A percentile compares a stretch with the other conserved stretches of the same genome.
Evolutionary conservation across 2,329 filamentous ascomycete genomes (phyloP).

Genomic region (Monosporascus sp.): DNA sequence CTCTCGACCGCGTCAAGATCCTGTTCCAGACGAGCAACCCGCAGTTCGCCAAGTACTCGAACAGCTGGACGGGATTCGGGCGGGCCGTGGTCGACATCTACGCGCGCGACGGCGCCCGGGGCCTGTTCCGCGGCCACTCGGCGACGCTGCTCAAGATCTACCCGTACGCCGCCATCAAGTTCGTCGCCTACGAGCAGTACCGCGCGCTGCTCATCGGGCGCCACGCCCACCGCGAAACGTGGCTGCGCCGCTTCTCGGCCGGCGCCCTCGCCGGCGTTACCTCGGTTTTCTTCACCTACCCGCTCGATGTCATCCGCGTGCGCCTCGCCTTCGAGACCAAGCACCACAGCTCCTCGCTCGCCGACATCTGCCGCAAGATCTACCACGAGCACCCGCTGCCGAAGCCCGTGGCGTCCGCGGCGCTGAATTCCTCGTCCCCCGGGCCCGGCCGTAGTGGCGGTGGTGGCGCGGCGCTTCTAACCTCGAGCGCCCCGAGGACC

Average conservation of each 20-base stretch:
- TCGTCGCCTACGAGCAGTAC: conserved; percentile 95
- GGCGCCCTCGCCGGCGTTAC: conserved; percentile 77
- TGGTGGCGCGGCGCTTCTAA: too few species aligned
- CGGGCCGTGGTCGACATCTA: conserved; percentile 82
- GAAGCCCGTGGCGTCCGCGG: conserved; percentile 34
- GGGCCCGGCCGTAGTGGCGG: too few species aligned
- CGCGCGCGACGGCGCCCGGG: conserved; percentile 62
- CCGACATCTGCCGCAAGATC: conserved; percentile 77
- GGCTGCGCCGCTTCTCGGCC: conserved; percentile 66
- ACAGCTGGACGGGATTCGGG: conserved; percentile 80
- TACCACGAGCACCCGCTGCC: conserved; percentile 65
- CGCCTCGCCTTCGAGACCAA: conserved; percentile 93
- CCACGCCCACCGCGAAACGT: conserved; percentile 67
- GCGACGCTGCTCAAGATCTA: conserved; percentile 93
- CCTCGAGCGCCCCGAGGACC: too few species aligned
- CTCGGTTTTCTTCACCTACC: conserved; percentile 94
- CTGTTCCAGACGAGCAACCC: conserved; percentile 95
- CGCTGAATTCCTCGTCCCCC: conserved; percentile 31
- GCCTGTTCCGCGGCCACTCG: conserved; percentile 89
- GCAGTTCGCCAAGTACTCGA: conserved; percentile 87
- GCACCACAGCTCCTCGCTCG: conserved; percentile 62
- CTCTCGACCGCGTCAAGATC: conserved; percentile 96
- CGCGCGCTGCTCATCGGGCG: conserved; percentile 70
- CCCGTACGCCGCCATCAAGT: conserved; percentile 96
- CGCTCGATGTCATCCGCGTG: conserved; percentile 86